Evolutionary conservation across 2,329 filamentous ascomycete genomes (phyloP).

Genomic region (Colletotrichum sp.): DNA sequence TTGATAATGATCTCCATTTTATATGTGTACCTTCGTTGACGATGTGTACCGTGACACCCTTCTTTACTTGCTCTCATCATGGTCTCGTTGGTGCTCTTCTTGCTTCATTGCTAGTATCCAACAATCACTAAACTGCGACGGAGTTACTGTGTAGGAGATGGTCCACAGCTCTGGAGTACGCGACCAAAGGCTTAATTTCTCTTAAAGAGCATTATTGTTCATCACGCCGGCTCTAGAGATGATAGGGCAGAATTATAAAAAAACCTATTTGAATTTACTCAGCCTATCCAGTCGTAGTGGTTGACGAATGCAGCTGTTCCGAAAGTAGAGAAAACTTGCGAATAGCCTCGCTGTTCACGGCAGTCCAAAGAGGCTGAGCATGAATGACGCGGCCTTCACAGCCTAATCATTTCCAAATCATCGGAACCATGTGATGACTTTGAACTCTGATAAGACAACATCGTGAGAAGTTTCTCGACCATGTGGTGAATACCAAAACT

Average conservation of each 20-base stretch:
- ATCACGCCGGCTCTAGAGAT: neutral
- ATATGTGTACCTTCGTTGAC: neutral
- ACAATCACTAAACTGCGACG: fast-evolving
- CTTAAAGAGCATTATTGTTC: fast-evolving
- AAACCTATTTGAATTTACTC: neutral
- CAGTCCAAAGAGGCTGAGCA: neutral
- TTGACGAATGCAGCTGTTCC: neutral
- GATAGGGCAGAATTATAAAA: neutral
- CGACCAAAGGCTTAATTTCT: neutral
- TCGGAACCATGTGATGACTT: neutral
- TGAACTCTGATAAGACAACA: neutral
- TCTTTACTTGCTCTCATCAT: neutral
- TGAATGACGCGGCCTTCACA: neutral
- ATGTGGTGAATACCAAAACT: neutral
- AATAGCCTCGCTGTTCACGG: neutral
- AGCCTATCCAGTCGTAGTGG: neutral
- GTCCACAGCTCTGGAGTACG: neutral
- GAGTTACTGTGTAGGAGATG: fast-evolving
- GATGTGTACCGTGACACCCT: neutral
- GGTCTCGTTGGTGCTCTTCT: neutral
- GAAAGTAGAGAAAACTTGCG: neutral
- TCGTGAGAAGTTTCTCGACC: neutral
- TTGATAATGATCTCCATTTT: too few relatives aligned
- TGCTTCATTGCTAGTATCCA: neutral
- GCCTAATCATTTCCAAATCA: neutral